phyloP scores from a whole-genome alignment of 2,329 filamentous ascomycete species.

The Arachnopeziza araneosa region DNA sequence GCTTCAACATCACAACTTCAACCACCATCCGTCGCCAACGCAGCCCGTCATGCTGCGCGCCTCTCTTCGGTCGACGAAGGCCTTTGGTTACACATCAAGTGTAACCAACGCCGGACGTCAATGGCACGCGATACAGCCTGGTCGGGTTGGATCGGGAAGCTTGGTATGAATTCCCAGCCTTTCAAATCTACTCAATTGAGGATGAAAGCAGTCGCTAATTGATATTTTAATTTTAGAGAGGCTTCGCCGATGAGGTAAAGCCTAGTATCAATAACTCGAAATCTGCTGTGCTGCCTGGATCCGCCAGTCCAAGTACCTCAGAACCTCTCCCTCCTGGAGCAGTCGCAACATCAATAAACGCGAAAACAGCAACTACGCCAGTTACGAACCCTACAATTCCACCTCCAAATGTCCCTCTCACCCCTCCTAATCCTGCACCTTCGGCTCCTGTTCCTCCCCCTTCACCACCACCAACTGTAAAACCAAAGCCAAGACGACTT shows the following conservation, averaged over 20 bases:
- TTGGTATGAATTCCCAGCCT: conserved; percentile 31
- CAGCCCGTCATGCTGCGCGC: conserved; percentile 63
- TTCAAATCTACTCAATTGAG: conserved; percentile 10
- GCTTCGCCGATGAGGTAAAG: conserved; percentile 51
- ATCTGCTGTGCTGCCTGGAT: conserved; percentile 47
- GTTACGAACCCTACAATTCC: conserved; percentile 41
- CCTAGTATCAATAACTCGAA: conserved; percentile 42
- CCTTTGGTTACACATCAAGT: conserved; percentile 49
- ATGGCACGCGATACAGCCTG: conserved; percentile 47
- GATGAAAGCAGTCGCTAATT: conserved; percentile 14
- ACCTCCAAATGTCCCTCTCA: conserved; percentile 42
- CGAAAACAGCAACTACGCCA: conserved; percentile 9
- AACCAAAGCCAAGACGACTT: conserved; percentile 58
- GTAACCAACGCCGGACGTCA: conserved; percentile 49
- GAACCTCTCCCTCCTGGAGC: conserved; percentile 33
- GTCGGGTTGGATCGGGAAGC: conserved; percentile 29
- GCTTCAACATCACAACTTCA: conserved; percentile 19
- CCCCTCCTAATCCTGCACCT: conserved; percentile 38
- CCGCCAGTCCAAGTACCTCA: conserved; percentile 32
- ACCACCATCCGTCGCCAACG: conserved; percentile 24
- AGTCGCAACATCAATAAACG: conserved; percentile 17
- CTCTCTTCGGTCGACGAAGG: conserved; percentile 60
- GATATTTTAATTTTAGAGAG: conserved; percentile 41
- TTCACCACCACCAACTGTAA: conserved; percentile 32
- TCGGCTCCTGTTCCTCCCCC: conserved; percentile 32